A percentile compares a stretch with the other conserved stretches of the same genome.
Conservation (phyloP, 352 stramenopile species). For the Pythium phragmitis region DNA sequence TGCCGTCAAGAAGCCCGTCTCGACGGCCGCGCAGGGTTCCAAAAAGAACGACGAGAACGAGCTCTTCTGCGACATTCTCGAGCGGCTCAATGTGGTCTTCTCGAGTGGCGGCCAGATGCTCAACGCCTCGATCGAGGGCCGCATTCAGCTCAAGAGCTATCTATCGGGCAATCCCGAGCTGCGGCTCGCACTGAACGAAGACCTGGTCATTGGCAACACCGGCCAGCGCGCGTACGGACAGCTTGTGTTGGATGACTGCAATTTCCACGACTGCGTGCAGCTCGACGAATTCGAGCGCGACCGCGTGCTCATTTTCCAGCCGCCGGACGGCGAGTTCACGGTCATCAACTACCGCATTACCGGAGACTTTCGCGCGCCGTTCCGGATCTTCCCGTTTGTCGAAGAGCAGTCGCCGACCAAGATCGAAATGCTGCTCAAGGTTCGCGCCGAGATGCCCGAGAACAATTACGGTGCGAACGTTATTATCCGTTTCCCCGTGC, state of each 20-base stretch:
- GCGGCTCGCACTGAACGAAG: conserved; percentile 95
- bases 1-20: conserved; percentile 89
- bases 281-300: conserved; percentile 94
- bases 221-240: conserved; percentile 83
- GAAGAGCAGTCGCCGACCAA: conserved; percentile 95
- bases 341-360: conserved; percentile 99
- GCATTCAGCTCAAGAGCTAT: conserved; percentile 98
- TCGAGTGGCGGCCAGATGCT: conserved; percentile 96
- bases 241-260: conserved; percentile 97
- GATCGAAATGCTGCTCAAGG: conserved; percentile 92
- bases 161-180: conserved; percentile 97
- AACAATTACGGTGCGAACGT: conserved; percentile 97
- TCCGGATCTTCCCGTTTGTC: conserved; percentile 97
- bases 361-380: conserved; percentile 95
- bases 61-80: conserved; percentile 99
- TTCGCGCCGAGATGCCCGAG: conserved; percentile 92
- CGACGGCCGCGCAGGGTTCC: conserved; percentile 60
- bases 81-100: conserved; percentile 98
- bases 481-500: conserved; percentile 93
- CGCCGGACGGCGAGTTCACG: conserved; percentile 72
- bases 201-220: conserved; percentile 94
- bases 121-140: conserved; percentile 97
- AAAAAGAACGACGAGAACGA: conserved; percentile 95
- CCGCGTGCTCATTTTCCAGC: conserved; percentile 87
- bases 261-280: conserved; percentile 99